Conservation (phyloP, 2,329 filamentous ascomycete species). For the Aureobasidium sp. region DNA sequence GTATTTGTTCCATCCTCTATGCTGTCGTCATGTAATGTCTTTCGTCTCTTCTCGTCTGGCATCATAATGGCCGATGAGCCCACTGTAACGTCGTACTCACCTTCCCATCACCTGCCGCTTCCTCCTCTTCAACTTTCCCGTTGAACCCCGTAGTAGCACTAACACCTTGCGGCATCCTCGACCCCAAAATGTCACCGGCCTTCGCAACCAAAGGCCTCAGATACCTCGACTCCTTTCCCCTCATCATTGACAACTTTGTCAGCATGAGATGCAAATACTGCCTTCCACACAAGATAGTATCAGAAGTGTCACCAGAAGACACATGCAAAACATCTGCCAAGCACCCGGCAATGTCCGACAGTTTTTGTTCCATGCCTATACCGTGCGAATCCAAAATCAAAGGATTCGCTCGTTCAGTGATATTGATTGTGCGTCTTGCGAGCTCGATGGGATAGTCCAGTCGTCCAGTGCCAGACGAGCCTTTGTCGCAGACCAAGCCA, state of each 20-base stretch:
- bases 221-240: constrained; percentile 31
- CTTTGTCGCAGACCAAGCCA: constrained; percentile 31
- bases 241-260: constrained; percentile 28
- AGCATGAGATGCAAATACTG: constrained; percentile 30
- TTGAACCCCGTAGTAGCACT: not conserved
- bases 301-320: constrained; percentile 29
- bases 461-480: constrained; percentile 27
- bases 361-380: constrained; percentile 34
- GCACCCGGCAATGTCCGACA: constrained; percentile 31
- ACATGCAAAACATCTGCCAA: constrained; percentile 32
- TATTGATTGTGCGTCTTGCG: constrained; percentile 29
- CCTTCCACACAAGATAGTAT: constrained; percentile 29
- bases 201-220: constrained; percentile 30
- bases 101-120: not conserved
- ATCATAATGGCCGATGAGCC: not conserved
- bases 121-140: not conserved
- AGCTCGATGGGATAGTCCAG: constrained; percentile 33
- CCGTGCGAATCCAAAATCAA: constrained; percentile 30
- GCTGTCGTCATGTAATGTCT: no score
- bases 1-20: no score
- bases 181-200: constrained; percentile 27
- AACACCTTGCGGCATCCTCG: constrained; percentile 1
- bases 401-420: constrained; percentile 25
- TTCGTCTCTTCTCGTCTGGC: not conserved
- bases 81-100: not conserved